Evolutionary conservation across 495 filamentous ascomycete species (phyloP).

Genomic region (Tuber calosporum): DNA sequence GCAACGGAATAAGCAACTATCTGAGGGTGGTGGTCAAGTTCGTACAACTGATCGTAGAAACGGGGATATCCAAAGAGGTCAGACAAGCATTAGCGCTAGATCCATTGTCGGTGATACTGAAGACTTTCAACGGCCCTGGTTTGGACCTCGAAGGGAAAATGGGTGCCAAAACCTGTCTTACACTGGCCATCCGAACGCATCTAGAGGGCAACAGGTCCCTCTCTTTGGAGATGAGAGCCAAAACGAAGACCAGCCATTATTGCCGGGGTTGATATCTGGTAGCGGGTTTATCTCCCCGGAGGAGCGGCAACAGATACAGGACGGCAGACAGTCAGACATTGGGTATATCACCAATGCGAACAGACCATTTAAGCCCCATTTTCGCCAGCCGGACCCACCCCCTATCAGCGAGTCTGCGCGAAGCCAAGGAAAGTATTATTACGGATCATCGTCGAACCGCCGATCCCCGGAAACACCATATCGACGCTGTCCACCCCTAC

Average conservation of each 20-base stretch:
- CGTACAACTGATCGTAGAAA: not conserved
- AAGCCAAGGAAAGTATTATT: not conserved
- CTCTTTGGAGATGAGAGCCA: not conserved
- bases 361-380: conserved; percentile 1
- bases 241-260: not conserved
- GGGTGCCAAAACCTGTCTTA: not conserved
- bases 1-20: conserved; percentile 12
- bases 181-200: not conserved
- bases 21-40: not conserved
- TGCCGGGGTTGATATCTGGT: not conserved
- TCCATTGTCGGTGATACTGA: not conserved
- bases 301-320: not conserved
- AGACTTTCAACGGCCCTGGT: not conserved
- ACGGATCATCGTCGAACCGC: conserved; percentile 8
- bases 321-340: not conserved
- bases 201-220: not conserved
- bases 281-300: not conserved
- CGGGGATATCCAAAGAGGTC: not conserved
- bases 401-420: not conserved
- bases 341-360: not conserved
- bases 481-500: conserved; percentile 5
- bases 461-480: conserved; percentile 15
- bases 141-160: not conserved
- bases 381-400: not conserved
- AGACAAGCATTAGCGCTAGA: conserved; percentile 1